These are phyloP conservation scores for Solanum habrochaites DNA, from an alignment of 257 asterid genomes.

Conservation along the genomic window DNA sequence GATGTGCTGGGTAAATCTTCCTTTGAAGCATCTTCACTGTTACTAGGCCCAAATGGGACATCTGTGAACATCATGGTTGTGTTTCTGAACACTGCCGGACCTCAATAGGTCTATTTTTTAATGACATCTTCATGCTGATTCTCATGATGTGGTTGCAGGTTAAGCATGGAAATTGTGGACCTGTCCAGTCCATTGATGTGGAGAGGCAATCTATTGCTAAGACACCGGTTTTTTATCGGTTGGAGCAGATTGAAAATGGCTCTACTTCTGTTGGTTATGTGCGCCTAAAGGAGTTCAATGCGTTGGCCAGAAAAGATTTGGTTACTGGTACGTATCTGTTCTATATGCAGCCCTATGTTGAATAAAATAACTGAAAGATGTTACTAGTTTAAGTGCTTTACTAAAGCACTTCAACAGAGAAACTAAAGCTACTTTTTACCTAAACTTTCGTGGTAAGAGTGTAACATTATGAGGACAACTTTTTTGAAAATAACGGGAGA, in stretches of 20 bases:
- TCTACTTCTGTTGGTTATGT: constrained; percentile 73
- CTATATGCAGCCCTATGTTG: background rate
- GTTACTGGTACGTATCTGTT: constrained; percentile 50
- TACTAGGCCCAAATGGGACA: constrained; percentile 92
- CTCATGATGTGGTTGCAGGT: constrained; percentile 38
- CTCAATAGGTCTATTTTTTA: constrained; percentile 20
- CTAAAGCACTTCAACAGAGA: background rate
- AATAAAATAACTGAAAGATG: background rate
- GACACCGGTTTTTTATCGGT: constrained; percentile 81
- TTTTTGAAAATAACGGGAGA: background rate
- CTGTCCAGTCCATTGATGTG: constrained; percentile 56
- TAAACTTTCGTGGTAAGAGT: background rate
- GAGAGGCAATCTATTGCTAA: constrained; percentile 89
- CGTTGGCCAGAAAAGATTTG: constrained; percentile 90
- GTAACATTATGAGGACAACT: background rate
- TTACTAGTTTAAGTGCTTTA: background rate
- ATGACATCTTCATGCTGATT: constrained; percentile 21
- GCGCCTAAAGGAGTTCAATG: constrained; percentile 95
- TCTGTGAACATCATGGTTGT: constrained; percentile 63
- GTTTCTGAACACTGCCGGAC: constrained; percentile 15
- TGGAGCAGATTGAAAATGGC: constrained; percentile 62
- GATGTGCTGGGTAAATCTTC: constrained; percentile 87
- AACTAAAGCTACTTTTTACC: background rate
- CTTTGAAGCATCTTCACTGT: constrained; percentile 77
- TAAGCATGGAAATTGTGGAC: constrained; percentile 95